phyloP scores from a whole-genome alignment of 768 basidiomycete genomes.

The Boletus bicolor region DNA sequence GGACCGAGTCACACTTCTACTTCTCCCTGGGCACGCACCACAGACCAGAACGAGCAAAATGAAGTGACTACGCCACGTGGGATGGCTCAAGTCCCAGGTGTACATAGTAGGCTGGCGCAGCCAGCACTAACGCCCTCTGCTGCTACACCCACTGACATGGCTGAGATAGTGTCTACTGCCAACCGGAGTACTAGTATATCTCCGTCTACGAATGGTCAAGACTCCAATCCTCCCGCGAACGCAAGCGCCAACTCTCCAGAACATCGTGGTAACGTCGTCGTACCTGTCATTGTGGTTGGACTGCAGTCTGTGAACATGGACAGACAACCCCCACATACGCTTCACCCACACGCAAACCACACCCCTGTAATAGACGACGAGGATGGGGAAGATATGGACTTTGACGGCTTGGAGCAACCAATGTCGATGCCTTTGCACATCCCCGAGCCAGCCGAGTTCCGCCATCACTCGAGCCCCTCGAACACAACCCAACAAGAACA shows the following conservation, averaged over 20 bases:
- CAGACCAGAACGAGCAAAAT: slow-evolving; percentile 22
- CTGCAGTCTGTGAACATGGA: slow-evolving; percentile 67
- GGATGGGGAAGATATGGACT: slow-evolving; percentile 27
- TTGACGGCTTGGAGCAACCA: slow-evolving; percentile 24
- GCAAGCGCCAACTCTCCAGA: slow-evolving; percentile 20
- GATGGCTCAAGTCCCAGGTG: slow-evolving; percentile 11
- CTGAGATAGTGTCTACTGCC: slow-evolving; percentile 14
- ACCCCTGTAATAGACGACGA: slow-evolving; percentile 19
- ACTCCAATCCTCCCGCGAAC: slow-evolving; percentile 15
- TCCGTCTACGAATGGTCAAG: slow-evolving; percentile 11
- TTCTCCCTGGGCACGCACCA: slow-evolving; percentile 15
- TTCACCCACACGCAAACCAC: slow-evolving; percentile 14
- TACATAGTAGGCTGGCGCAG: slow-evolving; percentile 17
- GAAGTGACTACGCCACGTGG: slow-evolving; percentile 15
- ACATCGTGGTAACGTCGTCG: slow-evolving; percentile 47
- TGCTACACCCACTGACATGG: slow-evolving; percentile 15
- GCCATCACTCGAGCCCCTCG: slow-evolving; percentile 12
- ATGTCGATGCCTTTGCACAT: slow-evolving; percentile 27
- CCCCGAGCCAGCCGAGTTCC: slow-evolving; percentile 24
- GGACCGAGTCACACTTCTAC: slow-evolving; percentile 19
- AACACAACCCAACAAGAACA: slow-evolving; percentile 16
- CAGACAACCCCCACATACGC: slow-evolving; percentile 28
- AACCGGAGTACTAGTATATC: slow-evolving; percentile 7
- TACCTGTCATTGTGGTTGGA: slow-evolving; percentile 83
- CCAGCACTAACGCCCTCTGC: slow-evolving; percentile 7